These are phyloP conservation scores for Gastrolobium villosum DNA, from an alignment of 306 rosid genomes.

Conservation along the genomic window DNA sequence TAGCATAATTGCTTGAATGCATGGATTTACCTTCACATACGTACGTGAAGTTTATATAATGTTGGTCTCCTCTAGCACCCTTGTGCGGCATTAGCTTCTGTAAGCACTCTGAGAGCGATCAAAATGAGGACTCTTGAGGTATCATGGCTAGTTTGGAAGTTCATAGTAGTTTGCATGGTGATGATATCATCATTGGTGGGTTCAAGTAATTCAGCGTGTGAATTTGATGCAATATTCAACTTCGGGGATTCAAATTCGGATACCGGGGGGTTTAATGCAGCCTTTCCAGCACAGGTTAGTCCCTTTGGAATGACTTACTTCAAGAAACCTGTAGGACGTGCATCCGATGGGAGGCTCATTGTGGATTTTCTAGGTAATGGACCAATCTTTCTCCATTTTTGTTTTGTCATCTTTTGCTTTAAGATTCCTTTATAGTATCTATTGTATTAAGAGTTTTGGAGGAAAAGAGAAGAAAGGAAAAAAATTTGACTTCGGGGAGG, in stretches of 20 bases:
- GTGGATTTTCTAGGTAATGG: conserved; percentile 73
- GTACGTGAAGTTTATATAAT: neutral
- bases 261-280: conserved; percentile 75
- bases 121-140: neutral
- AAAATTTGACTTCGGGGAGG: too few relatives aligned
- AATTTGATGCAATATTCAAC: conserved; percentile 72
- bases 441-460: too few relatives aligned
- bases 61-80: neutral
- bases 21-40: neutral
- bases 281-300: conserved; percentile 68
- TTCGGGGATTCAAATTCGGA: conserved; percentile 87
- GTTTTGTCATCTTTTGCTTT: neutral
- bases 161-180: conserved; percentile 7
- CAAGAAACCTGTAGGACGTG: conserved; percentile 69
- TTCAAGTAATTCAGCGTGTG: conserved; percentile 50
- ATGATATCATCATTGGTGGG: conserved; percentile 35
- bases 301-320: conserved; percentile 78
- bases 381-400: neutral
- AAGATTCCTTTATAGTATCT: too few relatives aligned
- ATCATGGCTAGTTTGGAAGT: conserved; percentile 10
- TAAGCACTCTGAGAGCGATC: neutral
- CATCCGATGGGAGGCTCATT: conserved; percentile 80
- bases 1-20: conserved; percentile 10
- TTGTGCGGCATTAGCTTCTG: neutral
- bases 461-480: too few relatives aligned